Conservation (phyloP, 2,329 filamentous ascomycete species). For the Penicillium verrucosum region DNA sequence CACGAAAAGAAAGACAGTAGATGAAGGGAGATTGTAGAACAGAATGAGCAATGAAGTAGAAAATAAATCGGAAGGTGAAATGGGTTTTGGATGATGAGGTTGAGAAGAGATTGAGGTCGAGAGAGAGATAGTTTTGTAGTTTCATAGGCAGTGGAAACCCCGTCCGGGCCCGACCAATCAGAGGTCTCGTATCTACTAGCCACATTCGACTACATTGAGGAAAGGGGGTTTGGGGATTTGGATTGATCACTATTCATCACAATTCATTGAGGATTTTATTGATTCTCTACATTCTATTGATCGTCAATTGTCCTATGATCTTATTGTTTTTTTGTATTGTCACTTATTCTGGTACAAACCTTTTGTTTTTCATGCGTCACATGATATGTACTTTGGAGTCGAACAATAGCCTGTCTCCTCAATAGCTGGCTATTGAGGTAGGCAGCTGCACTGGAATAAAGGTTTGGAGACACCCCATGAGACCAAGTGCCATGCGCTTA, state of each 20-base stretch:
- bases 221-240: constrained; percentile 6
- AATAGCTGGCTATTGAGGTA: neutral
- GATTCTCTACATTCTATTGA: neutral
- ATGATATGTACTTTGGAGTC: constrained; percentile 2
- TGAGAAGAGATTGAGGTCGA: constrained; percentile 15
- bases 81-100: constrained; percentile 5
- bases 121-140: constrained; percentile 28
- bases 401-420: neutral
- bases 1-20: constrained; percentile 10
- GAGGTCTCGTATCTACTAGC: constrained; percentile 7
- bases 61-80: constrained; percentile 4
- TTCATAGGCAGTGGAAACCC: constrained; percentile 13
- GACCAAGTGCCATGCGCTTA: neutral
- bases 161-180: constrained; percentile 9
- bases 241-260: neutral
- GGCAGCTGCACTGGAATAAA: neutral
- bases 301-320: neutral
- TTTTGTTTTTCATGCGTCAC: neutral
- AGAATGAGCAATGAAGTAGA: constrained; percentile 3
- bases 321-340: neutral
- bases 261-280: neutral
- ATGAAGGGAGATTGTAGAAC: neutral
- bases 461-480: neutral
- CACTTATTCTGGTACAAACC: neutral
- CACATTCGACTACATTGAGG: constrained; percentile 7